These are phyloP conservation scores for Adansonia digitata DNA, from an alignment of 345 rosid genomes.

Conservation along the genomic window DNA sequence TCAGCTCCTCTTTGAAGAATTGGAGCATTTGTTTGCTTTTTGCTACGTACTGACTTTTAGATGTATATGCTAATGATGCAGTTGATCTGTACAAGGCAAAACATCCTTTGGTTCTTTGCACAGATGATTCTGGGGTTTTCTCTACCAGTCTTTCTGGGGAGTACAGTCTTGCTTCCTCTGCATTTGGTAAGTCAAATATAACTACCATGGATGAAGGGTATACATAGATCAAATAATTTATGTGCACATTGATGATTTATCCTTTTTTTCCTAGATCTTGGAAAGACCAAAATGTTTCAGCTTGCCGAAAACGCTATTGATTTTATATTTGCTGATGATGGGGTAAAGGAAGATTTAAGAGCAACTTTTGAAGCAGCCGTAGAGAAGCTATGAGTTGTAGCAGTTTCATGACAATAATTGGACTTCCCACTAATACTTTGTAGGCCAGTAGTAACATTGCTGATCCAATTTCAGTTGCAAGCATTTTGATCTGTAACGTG, in stretches of 20 bases:
- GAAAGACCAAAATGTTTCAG: conserved; percentile 55
- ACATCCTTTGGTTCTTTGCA: conserved; percentile 78
- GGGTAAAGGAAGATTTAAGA: conserved; percentile 4
- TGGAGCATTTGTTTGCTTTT: neutral
- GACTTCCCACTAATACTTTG: neutral
- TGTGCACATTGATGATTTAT: neutral
- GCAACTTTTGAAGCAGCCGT: conserved; percentile 24
- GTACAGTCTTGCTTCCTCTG: conserved; percentile 60
- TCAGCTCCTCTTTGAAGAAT: neutral
- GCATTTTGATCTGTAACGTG: neutral
- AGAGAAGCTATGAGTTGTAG: conserved; percentile 27
- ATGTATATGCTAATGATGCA: conserved; percentile 19
- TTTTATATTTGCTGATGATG: conserved; percentile 45
- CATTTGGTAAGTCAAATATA: conserved; percentile 55
- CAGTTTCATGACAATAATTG: neutral
- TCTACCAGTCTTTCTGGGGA: conserved; percentile 74
- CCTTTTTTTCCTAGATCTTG: conserved; percentile 41
- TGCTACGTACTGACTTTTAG: neutral
- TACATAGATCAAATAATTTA: conserved; percentile 7
- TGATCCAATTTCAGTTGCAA: neutral
- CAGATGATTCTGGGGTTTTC: conserved; percentile 88
- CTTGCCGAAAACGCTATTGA: conserved; percentile 56
- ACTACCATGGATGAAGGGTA: neutral
- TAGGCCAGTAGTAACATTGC: neutral
- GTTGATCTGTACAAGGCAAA: conserved; percentile 63